Evolutionary conservation across 495 filamentous ascomycete species (phyloP), one percentile per base, ranked within the genome.

Genomic region (Aspergillus sclerotiicarbonarius): DNA sequence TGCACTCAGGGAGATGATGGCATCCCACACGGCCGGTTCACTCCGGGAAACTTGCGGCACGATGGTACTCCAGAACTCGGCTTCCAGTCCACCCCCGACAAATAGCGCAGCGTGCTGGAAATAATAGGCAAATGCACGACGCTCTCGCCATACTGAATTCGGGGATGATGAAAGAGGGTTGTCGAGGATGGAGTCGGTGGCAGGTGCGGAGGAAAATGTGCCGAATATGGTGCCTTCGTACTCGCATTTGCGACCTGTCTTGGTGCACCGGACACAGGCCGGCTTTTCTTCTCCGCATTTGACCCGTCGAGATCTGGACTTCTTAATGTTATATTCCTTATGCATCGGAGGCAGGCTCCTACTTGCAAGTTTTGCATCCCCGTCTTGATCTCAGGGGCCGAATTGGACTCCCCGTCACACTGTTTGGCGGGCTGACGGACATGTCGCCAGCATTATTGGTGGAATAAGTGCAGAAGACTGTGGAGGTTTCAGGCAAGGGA

Each of bases 251-350:
- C 78, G 76, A 43, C 79, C 79, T n/a, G 79, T 80, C 30, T 67
- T 76, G 20, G 66, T 77, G 60, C 79, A 82, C 54, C 73, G 71
- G 1, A 69, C 10, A 62, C 77, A 80, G 8, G 57, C 43, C 0
- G 82, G 83, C 63, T 79, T 82, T 52, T 71, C 69, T 58, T 86
- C 80, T 45, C 81, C 82, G 56, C 82, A 86, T 60, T 84, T 86
- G 31, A 86, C 75, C 52, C 73, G 76, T 54, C 83, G 76, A 30
- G 72, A 71, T 70, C 74, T 75, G 29, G 1, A 6, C 3, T 71
- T 51, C 37, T 48, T 16, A 21, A 13, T 5, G 7, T n/a, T 16
- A 21, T 10, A 4, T 20, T 20, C n/a, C n/a, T n/a, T 7, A 0
- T 25, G 18, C 13, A 13, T 53, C 50, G 2, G 52, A 49, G 30